Evolutionary conservation across 2,329 filamentous ascomycete species (phyloP), one percentile per base, ranked within the genome.

Genomic region (Xenosphaeropsis pyriputrescens): DNA sequence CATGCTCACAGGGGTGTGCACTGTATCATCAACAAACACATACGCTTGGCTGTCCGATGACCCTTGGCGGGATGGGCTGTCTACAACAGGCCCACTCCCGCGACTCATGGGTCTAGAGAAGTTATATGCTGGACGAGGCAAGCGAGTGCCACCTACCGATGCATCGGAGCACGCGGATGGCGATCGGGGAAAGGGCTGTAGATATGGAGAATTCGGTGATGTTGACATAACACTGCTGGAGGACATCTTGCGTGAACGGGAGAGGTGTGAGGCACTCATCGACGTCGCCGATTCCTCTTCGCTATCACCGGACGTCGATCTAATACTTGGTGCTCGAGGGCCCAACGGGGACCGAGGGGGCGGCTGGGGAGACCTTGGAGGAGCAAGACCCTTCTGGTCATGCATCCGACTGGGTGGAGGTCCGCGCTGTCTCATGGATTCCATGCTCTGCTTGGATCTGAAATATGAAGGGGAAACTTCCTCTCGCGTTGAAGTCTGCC

Each of bases 61-160:
- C 6, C 72, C 64, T 52, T 81, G 75, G 29, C 75, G 65, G 8
- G 67, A 65, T 35, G 75, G 74, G 32, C 61, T 56, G n/a, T 79
- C 57, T 31, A 49, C 72, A 47, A 68, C 61, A 13, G 73, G 72
- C 11, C 70, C 76, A 43, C 75, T 75, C 42, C 76, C 72, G 52
- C 79, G 70, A 57, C 89, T 95, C 43, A 93, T 61, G 0, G 91
- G 91, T 32, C 91, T 73, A 1, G 91, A 96, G 57, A 96, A 96
- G 59, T 98, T 96, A 60, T 93, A 89, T 0, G 82, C 75, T 1
- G 85, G 82, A 13, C 79, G 72, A 11, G 79, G 75, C 29, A 86
- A 59, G 19, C 64, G 59, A 26, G 58, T 60, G 11, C 71, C 67
- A 35, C 61, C 69, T 33, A 70, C 68, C 2, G 86, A 93, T 36